A percentile compares a stretch with the other conserved stretches of the same genome.
These are phyloP conservation scores for Coniferiporia sulphurascens DNA, from an alignment of 1,284 basidiomycete genomes.

Conservation along the genomic window DNA sequence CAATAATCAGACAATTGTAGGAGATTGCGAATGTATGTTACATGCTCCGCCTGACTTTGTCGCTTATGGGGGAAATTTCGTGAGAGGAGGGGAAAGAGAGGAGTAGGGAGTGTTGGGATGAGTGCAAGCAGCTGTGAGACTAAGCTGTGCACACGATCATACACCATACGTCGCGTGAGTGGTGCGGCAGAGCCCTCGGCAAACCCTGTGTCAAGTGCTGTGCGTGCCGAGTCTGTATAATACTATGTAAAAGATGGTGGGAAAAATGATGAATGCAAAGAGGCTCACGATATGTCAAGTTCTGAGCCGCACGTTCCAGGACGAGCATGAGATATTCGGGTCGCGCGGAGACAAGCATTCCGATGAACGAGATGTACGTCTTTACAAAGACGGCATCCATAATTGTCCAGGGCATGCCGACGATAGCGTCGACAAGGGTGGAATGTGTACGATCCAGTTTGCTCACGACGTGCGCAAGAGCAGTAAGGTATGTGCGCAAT, in stretches of 20 bases:
- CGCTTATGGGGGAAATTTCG: constrained; percentile 92
- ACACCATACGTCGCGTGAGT: constrained; percentile 78
- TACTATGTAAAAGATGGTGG: constrained; percentile 4
- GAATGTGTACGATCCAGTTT: constrained; percentile 77
- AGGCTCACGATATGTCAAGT: constrained; percentile 82
- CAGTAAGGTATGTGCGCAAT: constrained; percentile 67
- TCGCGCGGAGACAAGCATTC: constrained; percentile 89
- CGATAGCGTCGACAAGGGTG: constrained; percentile 83
- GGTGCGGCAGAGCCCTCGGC: constrained; percentile 63
- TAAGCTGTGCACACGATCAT: constrained; percentile 84
- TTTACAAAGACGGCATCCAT: constrained; percentile 81
- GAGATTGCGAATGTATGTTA: constrained; percentile 91
- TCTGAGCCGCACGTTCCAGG: constrained; percentile 75
- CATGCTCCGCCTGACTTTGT: constrained; percentile 75
- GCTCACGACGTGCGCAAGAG: constrained; percentile 76
- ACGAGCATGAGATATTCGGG: constrained; percentile 89
- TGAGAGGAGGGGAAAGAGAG: constrained; percentile 81
- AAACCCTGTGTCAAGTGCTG: constrained; percentile 49
- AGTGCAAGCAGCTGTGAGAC: constrained; percentile 82
- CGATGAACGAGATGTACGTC: constrained; percentile 83
- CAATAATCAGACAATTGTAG: constrained; percentile 86
- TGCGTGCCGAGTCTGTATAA: constrained; percentile 59
- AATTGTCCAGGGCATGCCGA: constrained; percentile 88
- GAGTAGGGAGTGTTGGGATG: constrained; percentile 84
- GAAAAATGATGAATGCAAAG: constrained; percentile 20